These are phyloP conservation scores for Rutstroemia sp. DNA, from an alignment of 2,329 filamentous ascomycete species.

Conservation along the genomic window DNA sequence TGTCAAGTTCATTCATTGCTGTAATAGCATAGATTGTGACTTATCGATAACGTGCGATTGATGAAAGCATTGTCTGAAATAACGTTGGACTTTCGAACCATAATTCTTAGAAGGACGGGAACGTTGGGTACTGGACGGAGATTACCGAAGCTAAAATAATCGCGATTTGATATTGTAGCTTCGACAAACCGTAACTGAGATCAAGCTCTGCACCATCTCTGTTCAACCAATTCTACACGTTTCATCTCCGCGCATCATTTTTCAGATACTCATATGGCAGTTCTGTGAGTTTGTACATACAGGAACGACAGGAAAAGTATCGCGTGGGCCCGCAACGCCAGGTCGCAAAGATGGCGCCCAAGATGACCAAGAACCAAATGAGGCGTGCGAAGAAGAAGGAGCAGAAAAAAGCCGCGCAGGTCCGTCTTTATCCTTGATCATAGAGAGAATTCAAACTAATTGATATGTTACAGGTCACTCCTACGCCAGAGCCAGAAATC, in stretches of 20 bases:
- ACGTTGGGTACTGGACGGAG: conserved; percentile 1
- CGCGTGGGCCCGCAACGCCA: conserved; percentile 18
- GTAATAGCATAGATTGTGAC: not conserved
- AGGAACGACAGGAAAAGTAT: not conserved
- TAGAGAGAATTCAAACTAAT: not conserved
- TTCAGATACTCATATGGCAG: no score
- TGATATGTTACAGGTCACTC: conserved; percentile 27
- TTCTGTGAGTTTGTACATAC: no score
- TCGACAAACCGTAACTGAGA: not conserved
- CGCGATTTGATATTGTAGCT: conserved; percentile 17
- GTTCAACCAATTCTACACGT: not conserved
- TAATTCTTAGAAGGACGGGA: no score
- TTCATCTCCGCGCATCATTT: not conserved
- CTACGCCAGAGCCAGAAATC: conserved; percentile 23
- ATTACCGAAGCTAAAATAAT: conserved; percentile 17
- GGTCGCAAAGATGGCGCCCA: conserved; percentile 51
- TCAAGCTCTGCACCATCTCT: not conserved
- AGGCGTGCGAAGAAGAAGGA: conserved; percentile 92
- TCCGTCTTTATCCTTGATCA: conserved; percentile 25
- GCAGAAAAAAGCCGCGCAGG: conserved; percentile 62
- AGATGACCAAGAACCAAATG: conserved; percentile 91
- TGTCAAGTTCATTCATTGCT: not conserved
- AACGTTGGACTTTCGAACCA: no score
- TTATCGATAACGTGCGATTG: no score
- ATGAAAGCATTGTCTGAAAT: no score